Base-by-base conservation (phyloP, 2,329 filamentous ascomycete genomes). In the Fusarium aywerte region DNA sequence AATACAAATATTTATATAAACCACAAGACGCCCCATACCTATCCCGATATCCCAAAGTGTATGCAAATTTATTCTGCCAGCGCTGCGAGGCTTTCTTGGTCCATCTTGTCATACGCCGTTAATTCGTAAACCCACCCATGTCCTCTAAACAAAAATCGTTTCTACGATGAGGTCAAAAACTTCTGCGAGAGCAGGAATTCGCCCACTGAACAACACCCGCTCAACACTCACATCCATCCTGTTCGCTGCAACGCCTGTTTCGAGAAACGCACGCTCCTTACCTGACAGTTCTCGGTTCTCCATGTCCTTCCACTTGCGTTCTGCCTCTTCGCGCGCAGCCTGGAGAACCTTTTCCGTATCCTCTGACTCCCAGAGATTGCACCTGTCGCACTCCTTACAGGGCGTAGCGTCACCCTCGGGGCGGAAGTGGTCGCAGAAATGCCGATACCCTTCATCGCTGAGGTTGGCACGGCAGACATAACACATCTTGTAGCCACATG, bases 401-500 rank as follows among this genome's bases (percentile, higher is more conserved):
- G 84, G 82, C 15, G 87, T 85, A 20, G 84, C 82, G 47, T 94
- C 93, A 0, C 91, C 92, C 63, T 91, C 86, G 11, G 92, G 90
- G 10, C 96, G 87, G 77, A 98, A 98, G 79, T 98, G 96, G 76
- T 97, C 92, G 77, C 96, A 99, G 75, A 97, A 99, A 78, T 99
- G 96, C 36, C 89, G 85, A 78, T 99, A 98, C 1, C 95, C 94
- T 76, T 94, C 90, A 48, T 86, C 82, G 56, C 83, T 81, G 44
- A 90, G 87, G 73, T 92, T 89, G 70, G 90, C 90, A 38, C 96
- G 92, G 78, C 96, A 99, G 44, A 98, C 88, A 75, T 99, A 99
- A 78, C 96, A 99, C 95, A 98, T 98, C 71, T 92, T 91, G 80
- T 98, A 98, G 10, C 96, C 96, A 79, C 96, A 99, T 16, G 93